Evolutionary conservation across 345 rosid genomes (phyloP), one percentile per base, ranked within the genome.

Genomic region (Litchi chinensis): DNA sequence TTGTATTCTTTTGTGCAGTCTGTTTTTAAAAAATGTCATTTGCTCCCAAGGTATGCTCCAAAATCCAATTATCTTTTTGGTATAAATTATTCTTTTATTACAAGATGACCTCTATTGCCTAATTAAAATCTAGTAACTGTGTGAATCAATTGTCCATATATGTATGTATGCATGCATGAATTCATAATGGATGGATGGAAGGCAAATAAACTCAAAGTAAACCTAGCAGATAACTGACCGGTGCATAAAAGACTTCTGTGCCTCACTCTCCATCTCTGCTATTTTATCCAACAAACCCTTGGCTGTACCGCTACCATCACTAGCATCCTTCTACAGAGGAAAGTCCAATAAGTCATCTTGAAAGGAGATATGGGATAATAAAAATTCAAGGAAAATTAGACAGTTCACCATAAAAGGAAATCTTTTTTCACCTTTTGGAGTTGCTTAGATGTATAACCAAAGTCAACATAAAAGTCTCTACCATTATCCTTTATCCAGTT

Each of bases 191-290:
- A 60, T 2, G 3, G 65, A 70, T 75, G 39, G 21, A 76, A 65
- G 80, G 70, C 79, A 70, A 72, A 71, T 54, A 65, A 65, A 40
- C 26, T 43, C 70, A 82, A 65, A 78, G 65, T 26, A 79, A 70
- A 50, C 18, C 64, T 67, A 79, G 71, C 78, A 77, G 77, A 77
- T 77, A 21, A 87, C 94, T 82, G 74, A 94, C 99, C 99, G 87
- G 79, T 96, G 99, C 99, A 96, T 94, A 84, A 96, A 96, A 75
- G 98, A 94, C 86, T 96, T 94, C 81, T 96, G 98, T 46, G 99
- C 99, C 84, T 96, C 97, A 76, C 90, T 87, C 85, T 96, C 99
- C 95, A 86, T 56, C 69, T 83, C 85, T 64, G 92, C 90, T 81
- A 94, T 94, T 89, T 71, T 94, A 73, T 88, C 93, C 84, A 96